Base-by-base conservation (phyloP, 2,329 filamentous ascomycete species). In the Didymosphaeria variabile region DNA sequence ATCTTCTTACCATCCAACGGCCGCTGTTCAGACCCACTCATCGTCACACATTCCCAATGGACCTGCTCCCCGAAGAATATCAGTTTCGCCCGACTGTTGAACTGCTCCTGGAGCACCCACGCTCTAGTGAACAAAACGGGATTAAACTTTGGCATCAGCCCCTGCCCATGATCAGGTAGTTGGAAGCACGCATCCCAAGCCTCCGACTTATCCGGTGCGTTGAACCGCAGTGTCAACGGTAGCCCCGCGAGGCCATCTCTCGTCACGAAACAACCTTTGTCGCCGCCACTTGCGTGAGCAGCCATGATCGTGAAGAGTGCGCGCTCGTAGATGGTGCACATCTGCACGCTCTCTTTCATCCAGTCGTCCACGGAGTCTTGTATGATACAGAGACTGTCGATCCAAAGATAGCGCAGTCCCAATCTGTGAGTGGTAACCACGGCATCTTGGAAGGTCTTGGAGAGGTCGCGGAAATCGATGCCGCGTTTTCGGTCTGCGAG, bases 51-150 rank as follows among this genome's bases (percentile, higher is more conserved):
- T 52, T 71, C 67, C 69, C 69, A 73, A 17, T 59, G 59, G 5
- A 73, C 19, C 31, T 67, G 63, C 10, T 55, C 10, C 6, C 64
- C 62, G 45, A 67, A 67, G 46, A 65, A 73, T 12, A 70, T 63
- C 0, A 73, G 60, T 55, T 67, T 69, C 2, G 67, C 60, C 15
- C 63, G 62, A 3, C 65, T 66, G 5, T 70, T 56, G 3, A 69
- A 29, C 49, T 71, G 68, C 44, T 73, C 68, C 59, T 73, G 68
- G 1, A 72, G 51, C 0, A 72, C 68, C 69, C 71, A 73, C 7
- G 64, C 66, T 12, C 70, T 57, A 8, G 67, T 63, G 17, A 66
- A 68, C 5, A 72, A 54, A 17, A 64, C 63, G 13, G 67, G 67
- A 10, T 65, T 61, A 10, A n/a, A 19, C 5, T 9, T 17, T 26